Evolutionary conservation across 2,329 filamentous ascomycete genomes (phyloP), one percentile per base, ranked within the genome.

Genomic region (Shiraia sp.): DNA sequence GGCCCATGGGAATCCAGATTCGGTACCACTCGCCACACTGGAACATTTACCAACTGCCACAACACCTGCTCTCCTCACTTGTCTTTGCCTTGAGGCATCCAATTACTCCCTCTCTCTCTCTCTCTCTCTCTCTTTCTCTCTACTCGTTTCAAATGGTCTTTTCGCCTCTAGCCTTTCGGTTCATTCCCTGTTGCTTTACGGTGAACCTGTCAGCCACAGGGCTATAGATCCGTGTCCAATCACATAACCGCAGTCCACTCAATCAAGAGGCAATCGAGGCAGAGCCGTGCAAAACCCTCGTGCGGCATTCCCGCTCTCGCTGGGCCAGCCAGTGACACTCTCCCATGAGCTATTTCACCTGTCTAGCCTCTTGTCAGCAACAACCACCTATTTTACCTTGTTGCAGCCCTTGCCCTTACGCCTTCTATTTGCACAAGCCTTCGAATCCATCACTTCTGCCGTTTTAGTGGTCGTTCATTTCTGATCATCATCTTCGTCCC

Each of bases 81-180:
- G 29, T 43, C 49, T 46, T 49, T 49, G 39, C 48, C 51, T 47
- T 40, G 38, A 45, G 46, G 42, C 47, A 47, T 33, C 48, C 42
- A 48, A 49, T 57, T 17, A 40, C 31, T 38, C 36, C 44, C 29
- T 36, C 39, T 44, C 50, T 40, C 40, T 23, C 35, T 38, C 40
- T 42, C 13, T 45, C 38, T 26, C 53, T 44, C 50, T 40, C 40
- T 23, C 35, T 38, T 40, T 42, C 13, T 45, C 38, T 26, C 53
- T n/a, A n/a, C n/a, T n/a, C n/a, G n/a, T n/a, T n/a, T n/a, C n/a
- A n/a, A 60, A 37, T 55, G 58, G 66, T 66, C 64, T 53, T 55
- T 63, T 68, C 61, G 64, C 65, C 66, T 66, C 60, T 61, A 62
- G 49, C 47, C 36, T 51, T 45, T 62, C 58, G 61, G 62, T 66